phyloP scores from a whole-genome alignment of 2,329 filamentous ascomycete genomes.

The Drechslerella dactyloides region DNA sequence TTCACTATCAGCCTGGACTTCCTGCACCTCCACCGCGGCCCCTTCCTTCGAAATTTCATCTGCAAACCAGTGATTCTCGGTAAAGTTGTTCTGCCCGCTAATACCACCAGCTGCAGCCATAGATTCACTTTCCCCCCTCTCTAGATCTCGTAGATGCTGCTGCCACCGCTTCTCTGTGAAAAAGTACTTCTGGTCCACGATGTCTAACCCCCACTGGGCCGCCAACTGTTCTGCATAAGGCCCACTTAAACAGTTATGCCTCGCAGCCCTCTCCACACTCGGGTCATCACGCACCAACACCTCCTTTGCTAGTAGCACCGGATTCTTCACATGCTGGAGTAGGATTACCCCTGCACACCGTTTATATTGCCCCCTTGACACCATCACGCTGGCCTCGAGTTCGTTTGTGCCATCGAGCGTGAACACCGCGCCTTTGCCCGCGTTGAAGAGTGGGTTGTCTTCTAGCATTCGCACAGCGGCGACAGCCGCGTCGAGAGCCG shows the following conservation, averaged over 20 bases:
- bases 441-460: slow-evolving; percentile 82
- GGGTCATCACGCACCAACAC: slow-evolving; percentile 72
- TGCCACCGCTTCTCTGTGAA: slow-evolving; percentile 80
- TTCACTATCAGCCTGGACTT: slow-evolving; percentile 62
- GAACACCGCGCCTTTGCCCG: slow-evolving; percentile 82
- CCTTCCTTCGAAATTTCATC: slow-evolving; percentile 4
- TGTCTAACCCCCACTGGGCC: slow-evolving; percentile 70
- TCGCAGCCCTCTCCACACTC: slow-evolving; percentile 63
- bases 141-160: slow-evolving; percentile 71
- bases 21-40: slow-evolving; percentile 57
- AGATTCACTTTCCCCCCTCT: slow-evolving; percentile 54
- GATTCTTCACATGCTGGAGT: slow-evolving; percentile 76
- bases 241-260: slow-evolving; percentile 64
- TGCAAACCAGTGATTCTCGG: no score
- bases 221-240: slow-evolving; percentile 73
- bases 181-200: slow-evolving; percentile 74
- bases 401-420: slow-evolving; percentile 82
- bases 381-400: slow-evolving; percentile 87
- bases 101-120: not conserved
- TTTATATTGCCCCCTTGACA: slow-evolving; percentile 74
- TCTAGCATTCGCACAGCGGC: slow-evolving; percentile 78
- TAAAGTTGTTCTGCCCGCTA: no score
- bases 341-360: slow-evolving; percentile 79
- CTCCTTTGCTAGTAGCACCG: slow-evolving; percentile 74
- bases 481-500: slow-evolving; percentile 74